These are phyloP conservation scores for Alternaria brassicicola DNA, from an alignment of 2,329 filamentous ascomycete species.

Conservation along the genomic window DNA sequence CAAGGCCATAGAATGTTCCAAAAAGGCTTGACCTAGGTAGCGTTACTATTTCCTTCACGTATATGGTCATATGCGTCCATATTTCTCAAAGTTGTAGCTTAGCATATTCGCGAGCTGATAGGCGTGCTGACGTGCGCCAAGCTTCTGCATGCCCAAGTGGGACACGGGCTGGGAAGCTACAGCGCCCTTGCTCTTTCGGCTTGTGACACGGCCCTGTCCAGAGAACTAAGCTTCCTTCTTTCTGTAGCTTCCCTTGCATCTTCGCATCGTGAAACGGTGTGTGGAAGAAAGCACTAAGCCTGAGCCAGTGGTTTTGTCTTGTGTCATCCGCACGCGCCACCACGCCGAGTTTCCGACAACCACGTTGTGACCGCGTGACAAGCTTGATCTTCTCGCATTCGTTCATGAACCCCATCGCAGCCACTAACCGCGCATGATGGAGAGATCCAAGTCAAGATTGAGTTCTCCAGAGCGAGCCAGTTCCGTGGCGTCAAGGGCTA, in stretches of 20 bases:
- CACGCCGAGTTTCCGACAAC: not conserved
- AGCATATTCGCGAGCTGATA: not conserved
- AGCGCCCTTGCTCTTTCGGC: slow-evolving; percentile 1
- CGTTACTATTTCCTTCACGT: no score
- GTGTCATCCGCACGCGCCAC: slow-evolving; percentile 5
- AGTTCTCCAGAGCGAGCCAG: slow-evolving; percentile 33
- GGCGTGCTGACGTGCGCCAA: slow-evolving; percentile 15
- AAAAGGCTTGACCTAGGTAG: no score
- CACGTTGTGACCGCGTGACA: slow-evolving; percentile 9
- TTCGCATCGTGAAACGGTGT: not conserved
- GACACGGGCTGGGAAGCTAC: not conserved
- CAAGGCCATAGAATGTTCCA: not conserved
- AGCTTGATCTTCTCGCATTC: not conserved
- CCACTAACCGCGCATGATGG: slow-evolving; percentile 24
- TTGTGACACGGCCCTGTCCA: not conserved
- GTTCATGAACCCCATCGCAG: not conserved
- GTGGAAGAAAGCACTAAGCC: not conserved
- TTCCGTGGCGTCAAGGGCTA: slow-evolving; percentile 30
- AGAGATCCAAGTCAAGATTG: slow-evolving; percentile 24
- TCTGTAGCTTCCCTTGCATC: not conserved
- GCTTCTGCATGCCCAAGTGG: not conserved
- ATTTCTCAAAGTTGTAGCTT: not conserved
- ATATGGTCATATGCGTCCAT: no score
- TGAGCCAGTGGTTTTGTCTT: not conserved
- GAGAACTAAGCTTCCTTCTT: not conserved